Base-by-base conservation (phyloP, 2,329 filamentous ascomycete species). In the Botrytis hyacinthi region DNA sequence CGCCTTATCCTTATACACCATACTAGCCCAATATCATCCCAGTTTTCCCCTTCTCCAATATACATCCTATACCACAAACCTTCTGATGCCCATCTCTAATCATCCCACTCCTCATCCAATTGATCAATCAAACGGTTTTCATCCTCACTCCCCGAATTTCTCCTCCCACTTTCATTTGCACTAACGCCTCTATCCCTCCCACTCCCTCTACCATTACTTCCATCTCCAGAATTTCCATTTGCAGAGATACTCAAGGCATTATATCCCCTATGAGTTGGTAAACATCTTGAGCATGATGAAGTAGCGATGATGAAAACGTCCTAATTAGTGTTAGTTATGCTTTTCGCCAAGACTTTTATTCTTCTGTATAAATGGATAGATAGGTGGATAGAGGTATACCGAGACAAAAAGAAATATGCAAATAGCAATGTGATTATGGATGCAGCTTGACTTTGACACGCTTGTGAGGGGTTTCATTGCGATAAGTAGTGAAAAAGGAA, bases 61-160 rank as follows among this genome's bases (percentile, higher is more conserved):
- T 62, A 42, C 60, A 42, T 40, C 60, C 5, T 40, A 42, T 40
- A 6, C 51, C 60, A 61, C 59, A 57, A 9, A 57, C 35, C 18
- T 14, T 9, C 7, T 42, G 6, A 62, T n/a, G 12, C 6, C 4
- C 10, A n/a, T 12, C 14, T 18, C 66, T 69, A 91, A 76, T 97
- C 95, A 78, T 98, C 95, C 95, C 95, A 98, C 81, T 98, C 95
- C 82, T 98, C 95, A 80, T 98, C 96, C 74, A 98, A 86, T 82
- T 98, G 94, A 82, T 98, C 95, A 81, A 99, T 98, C 78, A 98
- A 84, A 76, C 94, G 86, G 82, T 98, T 98, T 83, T 98, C 96
- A 72, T 94, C 95, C 74, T 98, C 95, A 48, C 79, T 74, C 42
- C 79, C 69, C 18, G 69, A 65, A 42, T 65, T 48, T 48, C 51